Conservation (phyloP, 2,329 filamentous ascomycete species). For the Xylariaceae sp. region DNA sequence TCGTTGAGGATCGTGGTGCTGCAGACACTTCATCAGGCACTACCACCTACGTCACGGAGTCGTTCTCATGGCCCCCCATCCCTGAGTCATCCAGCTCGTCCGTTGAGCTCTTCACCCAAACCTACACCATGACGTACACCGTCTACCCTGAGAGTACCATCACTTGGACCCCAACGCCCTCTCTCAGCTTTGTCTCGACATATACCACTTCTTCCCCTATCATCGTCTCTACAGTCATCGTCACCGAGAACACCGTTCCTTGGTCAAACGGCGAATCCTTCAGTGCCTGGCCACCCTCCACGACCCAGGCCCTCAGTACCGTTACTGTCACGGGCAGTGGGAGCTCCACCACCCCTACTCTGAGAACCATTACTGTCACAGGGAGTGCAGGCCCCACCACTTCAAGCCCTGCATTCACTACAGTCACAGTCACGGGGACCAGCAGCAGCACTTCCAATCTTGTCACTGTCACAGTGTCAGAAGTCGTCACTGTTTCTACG, state of each 20-base stretch:
- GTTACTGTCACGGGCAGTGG: background rate
- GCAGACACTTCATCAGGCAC: background rate
- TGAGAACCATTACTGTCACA: constrained; percentile 13
- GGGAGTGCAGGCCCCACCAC: constrained; percentile 2
- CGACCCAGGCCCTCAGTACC: background rate
- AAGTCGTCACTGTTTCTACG: too few species aligned
- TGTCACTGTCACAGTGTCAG: constrained; percentile 17
- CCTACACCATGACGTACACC: constrained; percentile 10
- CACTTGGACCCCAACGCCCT: background rate
- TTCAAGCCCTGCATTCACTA: constrained; percentile 6
- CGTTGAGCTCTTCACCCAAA: too few species aligned
- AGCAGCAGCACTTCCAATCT: too few species aligned
- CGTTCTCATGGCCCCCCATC: constrained; percentile 5
- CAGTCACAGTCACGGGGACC: constrained; percentile 17
- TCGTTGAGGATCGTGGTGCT: background rate
- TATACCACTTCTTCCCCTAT: background rate
- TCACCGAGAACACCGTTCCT: background rate
- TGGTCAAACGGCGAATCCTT: background rate
- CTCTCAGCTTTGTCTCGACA: background rate
- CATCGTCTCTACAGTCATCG: background rate
- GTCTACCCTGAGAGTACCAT: constrained; percentile 13
- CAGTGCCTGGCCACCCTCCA: background rate
- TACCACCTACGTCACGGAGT: constrained; percentile 1
- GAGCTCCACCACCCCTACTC: constrained; percentile 1
- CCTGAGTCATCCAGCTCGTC: constrained; percentile 4